Base-by-base conservation (phyloP, 306 rosid genomes). In the Vachellia collinsii region DNA sequence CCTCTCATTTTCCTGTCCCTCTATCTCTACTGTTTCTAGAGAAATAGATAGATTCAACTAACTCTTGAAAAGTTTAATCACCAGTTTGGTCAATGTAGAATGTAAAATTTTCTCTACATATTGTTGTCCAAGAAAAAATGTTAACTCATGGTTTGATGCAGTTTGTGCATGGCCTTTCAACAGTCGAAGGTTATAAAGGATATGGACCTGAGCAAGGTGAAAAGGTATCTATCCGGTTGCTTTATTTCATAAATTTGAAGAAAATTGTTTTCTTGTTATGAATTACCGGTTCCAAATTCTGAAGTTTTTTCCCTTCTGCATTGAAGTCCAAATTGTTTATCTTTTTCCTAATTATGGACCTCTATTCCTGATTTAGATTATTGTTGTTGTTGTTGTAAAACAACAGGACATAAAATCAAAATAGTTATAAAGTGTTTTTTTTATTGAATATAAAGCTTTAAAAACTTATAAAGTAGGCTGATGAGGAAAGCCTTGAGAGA, bases 151-250 rank as follows among this genome's bases (percentile, higher is more conserved):
- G 22, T 83, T 58, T 41, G 65, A 73, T 88, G 86, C 88, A 92
- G 97, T 92, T 83, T 75, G 93, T 89, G 53, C 84, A 3, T 61
- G 92, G 87, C 76, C 97, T 92, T 76, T 90, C 97, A 61, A 92
- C 97, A 34, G 43, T 44, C 22, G 76, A 77, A 37, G 97, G 94
- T 74, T 90, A 90, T 78, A 85, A 82, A 72, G 94, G 97, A 63
- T 92, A 90, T 86, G 94, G 97, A 75, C 91, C 91, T 36, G 97
- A 92, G 86, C 97, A 92, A 70, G 97, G 94, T 63, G 85, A 86
- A 80, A 84, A 90, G 97, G 97, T 92, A 88, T 58, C 59, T 88
- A 89, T 42, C 51, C n/a, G 59, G 41, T 20, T 75, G 19, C 74
- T 66, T 29, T 77, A n/a, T 84, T 84, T 78, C 47, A 71, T 58